These are phyloP conservation scores for Fusarium sambucinum DNA, from an alignment of 2,329 filamentous ascomycete species.

Conservation along the genomic window DNA sequence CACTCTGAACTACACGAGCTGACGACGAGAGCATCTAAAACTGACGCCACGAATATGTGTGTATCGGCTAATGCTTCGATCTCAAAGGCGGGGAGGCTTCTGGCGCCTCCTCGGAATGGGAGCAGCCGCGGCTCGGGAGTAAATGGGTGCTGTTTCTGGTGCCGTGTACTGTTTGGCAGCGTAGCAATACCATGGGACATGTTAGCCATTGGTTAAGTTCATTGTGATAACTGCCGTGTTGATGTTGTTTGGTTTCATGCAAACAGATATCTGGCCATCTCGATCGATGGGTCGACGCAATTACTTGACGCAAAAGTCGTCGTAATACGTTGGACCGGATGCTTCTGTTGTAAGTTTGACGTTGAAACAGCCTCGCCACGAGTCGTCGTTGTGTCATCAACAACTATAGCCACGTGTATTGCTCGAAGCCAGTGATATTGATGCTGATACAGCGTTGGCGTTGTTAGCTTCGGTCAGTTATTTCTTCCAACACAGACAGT, in stretches of 20 bases:
- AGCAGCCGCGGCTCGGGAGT: slow-evolving; percentile 26
- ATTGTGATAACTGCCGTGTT: slow-evolving; percentile 4
- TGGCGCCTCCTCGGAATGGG: slow-evolving; percentile 31
- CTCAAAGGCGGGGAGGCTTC: slow-evolving; percentile 24
- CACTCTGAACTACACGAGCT: slow-evolving; percentile 34
- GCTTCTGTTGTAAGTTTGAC: neutral
- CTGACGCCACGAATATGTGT: slow-evolving; percentile 8
- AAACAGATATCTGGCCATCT: neutral
- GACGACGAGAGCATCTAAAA: slow-evolving; percentile 15
- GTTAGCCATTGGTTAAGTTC: neutral
- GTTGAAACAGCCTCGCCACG: neutral
- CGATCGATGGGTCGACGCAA: slow-evolving; percentile 4
- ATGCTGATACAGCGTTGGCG: slow-evolving; percentile 2
- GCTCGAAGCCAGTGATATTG: slow-evolving; percentile 11
- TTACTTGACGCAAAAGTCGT: slow-evolving; percentile 14
- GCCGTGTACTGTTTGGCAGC: slow-evolving; percentile 6
- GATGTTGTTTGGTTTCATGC: slow-evolving; percentile 7
- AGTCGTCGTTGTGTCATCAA: slow-evolving; percentile 2
- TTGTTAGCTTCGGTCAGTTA: slow-evolving; percentile 2
- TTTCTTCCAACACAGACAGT: neutral
- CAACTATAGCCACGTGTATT: slow-evolving; percentile 9
- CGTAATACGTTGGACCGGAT: neutral
- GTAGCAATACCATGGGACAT: neutral
- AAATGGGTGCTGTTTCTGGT: slow-evolving; percentile 18
- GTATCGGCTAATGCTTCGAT: slow-evolving; percentile 20